Conservation (phyloP, 1,284 basidiomycete species). For the Puccinia horiana region DNA sequence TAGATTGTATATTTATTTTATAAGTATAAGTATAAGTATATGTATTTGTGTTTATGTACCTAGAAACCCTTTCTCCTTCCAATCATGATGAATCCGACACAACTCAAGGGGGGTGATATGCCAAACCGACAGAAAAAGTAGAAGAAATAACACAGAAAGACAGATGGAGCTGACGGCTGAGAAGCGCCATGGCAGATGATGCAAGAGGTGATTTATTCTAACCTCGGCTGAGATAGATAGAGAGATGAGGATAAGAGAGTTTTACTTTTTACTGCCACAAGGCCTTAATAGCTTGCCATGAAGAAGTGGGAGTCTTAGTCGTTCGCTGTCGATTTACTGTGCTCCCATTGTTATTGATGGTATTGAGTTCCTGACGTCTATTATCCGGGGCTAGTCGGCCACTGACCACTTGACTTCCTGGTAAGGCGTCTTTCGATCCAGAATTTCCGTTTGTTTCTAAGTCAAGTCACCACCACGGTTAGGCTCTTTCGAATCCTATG, state of each 20-base stretch:
- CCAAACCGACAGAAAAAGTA: slow-evolving; percentile 7
- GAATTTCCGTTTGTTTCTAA: slow-evolving; percentile 7
- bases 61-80: slow-evolving; percentile 23
- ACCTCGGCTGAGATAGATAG: neutral
- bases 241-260: neutral
- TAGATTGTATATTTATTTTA: neutral
- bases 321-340: slow-evolving; percentile 36
- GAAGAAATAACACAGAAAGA: neutral
- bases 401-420: slow-evolving; percentile 1
- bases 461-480: neutral
- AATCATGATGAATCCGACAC: slow-evolving; percentile 25
- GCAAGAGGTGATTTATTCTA: neutral
- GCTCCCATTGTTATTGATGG: slow-evolving; percentile 15
- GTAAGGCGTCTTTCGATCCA: slow-evolving; percentile 6
- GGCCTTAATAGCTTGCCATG: slow-evolving; percentile 38
- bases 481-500: neutral
- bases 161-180: neutral
- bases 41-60: neutral
- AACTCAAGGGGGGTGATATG: slow-evolving; percentile 23
- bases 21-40: neutral
- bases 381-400: slow-evolving; percentile 4
- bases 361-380: slow-evolving; percentile 30
- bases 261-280: slow-evolving; percentile 35
- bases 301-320: slow-evolving; percentile 35
- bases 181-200: neutral